phyloP scores from a whole-genome alignment of 768 basidiomycete genomes.

The Russula sp. region DNA sequence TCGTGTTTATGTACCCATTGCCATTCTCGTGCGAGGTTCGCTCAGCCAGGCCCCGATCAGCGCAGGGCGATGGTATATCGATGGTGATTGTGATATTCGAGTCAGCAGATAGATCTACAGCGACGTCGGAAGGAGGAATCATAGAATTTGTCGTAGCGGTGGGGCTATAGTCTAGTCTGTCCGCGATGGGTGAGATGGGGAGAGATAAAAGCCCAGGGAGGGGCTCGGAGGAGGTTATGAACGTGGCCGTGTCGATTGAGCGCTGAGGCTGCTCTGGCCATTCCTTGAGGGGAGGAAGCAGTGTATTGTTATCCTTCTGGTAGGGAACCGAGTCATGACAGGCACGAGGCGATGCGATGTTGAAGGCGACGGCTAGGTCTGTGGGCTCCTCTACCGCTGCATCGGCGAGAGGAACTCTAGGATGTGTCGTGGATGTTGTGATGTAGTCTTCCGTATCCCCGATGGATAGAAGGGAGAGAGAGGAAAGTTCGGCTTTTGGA shows the following conservation, averaged over 20 bases:
- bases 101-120: conserved; percentile 26
- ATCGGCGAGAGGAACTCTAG: conserved; percentile 32
- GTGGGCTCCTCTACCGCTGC: conserved; percentile 24
- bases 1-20: conserved; percentile 37
- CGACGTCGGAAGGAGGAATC: conserved; percentile 30
- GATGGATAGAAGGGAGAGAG: conserved; percentile 49
- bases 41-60: conserved; percentile 38
- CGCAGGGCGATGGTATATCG: conserved; percentile 25
- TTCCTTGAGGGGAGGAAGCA: conserved; percentile 59
- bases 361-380: not conserved
- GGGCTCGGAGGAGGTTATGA: conserved; percentile 61
- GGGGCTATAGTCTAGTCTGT: conserved; percentile 36
- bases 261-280: conserved; percentile 51
- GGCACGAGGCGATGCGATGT: no score
- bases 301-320: conserved; percentile 53
- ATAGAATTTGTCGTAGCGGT: conserved; percentile 28
- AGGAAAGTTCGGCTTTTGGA: conserved; percentile 54
- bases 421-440: conserved; percentile 25
- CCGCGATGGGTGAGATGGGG: conserved; percentile 48
- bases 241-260: conserved; percentile 31
- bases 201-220: conserved; percentile 61
- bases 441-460: conserved; percentile 40
- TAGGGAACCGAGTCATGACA: conserved; percentile 14
- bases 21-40: conserved; percentile 42
- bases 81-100: conserved; percentile 17